Conservation (phyloP, 805 yeast genomes). For the Kazachstania kunashirensis region DNA sequence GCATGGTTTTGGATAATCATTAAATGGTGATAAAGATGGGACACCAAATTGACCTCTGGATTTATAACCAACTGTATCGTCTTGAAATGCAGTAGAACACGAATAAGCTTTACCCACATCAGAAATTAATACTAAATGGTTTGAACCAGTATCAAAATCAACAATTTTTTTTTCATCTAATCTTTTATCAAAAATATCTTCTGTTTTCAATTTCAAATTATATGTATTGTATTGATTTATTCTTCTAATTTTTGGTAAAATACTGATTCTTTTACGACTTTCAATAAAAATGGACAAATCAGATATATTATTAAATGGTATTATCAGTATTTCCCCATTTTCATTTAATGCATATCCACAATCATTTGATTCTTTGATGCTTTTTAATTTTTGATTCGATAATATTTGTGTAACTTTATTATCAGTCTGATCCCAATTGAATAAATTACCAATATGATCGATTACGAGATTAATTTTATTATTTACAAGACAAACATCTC, state of each 20-base stretch:
- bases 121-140: conserved; percentile 60
- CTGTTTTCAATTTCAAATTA: conserved; percentile 16
- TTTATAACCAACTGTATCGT: conserved; percentile 10
- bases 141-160: conserved; percentile 49
- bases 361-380: conserved; percentile 45
- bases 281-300: not conserved
- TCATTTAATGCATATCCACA: conserved; percentile 39
- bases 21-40: conserved; percentile 61
- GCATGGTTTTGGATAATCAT: conserved; percentile 40
- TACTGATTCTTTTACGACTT: not conserved
- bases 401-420: conserved; percentile 31
- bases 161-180: conserved; percentile 42
- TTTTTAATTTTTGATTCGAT: conserved; percentile 37
- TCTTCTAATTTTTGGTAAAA: conserved; percentile 1
- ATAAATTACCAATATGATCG: conserved; percentile 58
- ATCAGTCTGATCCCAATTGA: conserved; percentile 45
- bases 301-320: conserved; percentile 21
- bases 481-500: conserved; percentile 44
- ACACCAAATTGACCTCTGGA: conserved; percentile 77
- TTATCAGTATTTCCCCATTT: conserved; percentile 28
- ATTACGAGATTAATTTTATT: conserved; percentile 44
- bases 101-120: conserved; percentile 52
- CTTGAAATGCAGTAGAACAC: conserved; percentile 44
- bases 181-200: conserved; percentile 18
- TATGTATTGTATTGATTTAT: conserved; percentile 7